These are phyloP conservation scores for Penicillium sp. DNA, from an alignment of 2,329 filamentous ascomycete genomes.

Conservation along the genomic window DNA sequence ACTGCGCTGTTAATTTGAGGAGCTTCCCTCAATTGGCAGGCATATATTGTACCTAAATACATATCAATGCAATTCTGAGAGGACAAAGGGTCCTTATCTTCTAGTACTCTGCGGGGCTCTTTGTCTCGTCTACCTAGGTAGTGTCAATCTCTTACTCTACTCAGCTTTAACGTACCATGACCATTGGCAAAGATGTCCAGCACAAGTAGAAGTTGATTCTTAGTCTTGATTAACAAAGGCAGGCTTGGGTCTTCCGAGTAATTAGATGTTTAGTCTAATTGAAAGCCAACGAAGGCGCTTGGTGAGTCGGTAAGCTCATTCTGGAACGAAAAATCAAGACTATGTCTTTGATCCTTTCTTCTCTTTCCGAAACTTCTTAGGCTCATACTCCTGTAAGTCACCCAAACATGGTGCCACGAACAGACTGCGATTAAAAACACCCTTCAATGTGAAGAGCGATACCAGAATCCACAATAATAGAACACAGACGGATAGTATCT, in stretches of 20 bases:
- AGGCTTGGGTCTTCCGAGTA: not conserved
- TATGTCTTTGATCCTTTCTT: not conserved
- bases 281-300: not conserved
- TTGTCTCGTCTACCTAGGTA: too few relatives aligned
- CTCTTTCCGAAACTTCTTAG: not conserved
- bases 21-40: too few relatives aligned
- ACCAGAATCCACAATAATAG: not conserved
- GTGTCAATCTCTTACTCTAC: not conserved
- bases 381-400: not conserved
- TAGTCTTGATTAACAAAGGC: not conserved
- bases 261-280: not conserved
- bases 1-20: too few relatives aligned
- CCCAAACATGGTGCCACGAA: not conserved
- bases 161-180: not conserved
- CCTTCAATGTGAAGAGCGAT: not conserved
- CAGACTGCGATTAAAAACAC: not conserved
- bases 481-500: not conserved
- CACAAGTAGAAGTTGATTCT: not conserved
- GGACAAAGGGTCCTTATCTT: too few relatives aligned
- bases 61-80: too few relatives aligned
- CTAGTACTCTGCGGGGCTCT: too few relatives aligned
- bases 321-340: not conserved
- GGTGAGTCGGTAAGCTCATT: not conserved
- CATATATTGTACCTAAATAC: too few relatives aligned
- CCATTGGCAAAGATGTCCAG: not conserved